Conservation (phyloP, 768 basidiomycete species). For the Leucocoprinus leucothites region DNA sequence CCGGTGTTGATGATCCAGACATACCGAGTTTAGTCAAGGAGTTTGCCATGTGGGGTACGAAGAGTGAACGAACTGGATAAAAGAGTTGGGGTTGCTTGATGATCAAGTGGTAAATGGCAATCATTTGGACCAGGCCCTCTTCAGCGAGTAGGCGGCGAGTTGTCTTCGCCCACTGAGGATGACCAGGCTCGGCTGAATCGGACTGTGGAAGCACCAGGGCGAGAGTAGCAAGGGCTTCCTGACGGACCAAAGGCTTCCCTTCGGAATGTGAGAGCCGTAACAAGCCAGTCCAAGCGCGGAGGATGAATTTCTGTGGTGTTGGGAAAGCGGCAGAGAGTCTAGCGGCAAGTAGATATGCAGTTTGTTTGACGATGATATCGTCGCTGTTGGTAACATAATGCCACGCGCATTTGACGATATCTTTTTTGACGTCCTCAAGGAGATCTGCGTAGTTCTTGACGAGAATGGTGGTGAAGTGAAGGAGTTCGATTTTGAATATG, state of each 20-base stretch:
- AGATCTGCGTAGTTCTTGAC: conserved; percentile 81
- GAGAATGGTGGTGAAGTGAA: conserved; percentile 85
- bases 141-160: conserved; percentile 85
- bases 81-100: conserved; percentile 89
- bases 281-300: conserved; percentile 88
- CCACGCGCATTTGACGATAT: conserved; percentile 94
- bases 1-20: conserved; percentile 61
- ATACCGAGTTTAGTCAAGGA: conserved; percentile 88
- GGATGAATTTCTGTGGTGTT: conserved; percentile 86
- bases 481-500: conserved; percentile 84
- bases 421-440: conserved; percentile 82
- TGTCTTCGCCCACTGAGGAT: conserved; percentile 80
- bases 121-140: conserved; percentile 71
- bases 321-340: conserved; percentile 89
- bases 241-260: conserved; percentile 76
- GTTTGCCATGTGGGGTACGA: conserved; percentile 91
- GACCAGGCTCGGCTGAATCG: conserved; percentile 53
- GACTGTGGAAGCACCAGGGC: conserved; percentile 75
- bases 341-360: conserved; percentile 86
- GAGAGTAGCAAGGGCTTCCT: conserved; percentile 81
- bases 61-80: conserved; percentile 88
- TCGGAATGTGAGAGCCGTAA: conserved; percentile 70
- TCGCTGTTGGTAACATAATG: conserved; percentile 73
- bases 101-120: conserved; percentile 89
- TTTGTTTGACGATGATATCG: conserved; percentile 90